A percentile compares a stretch with the other conserved stretches of the same genome.
Evolutionary conservation across 2,329 filamentous ascomycete genomes (phyloP).

Genomic region (Fusarium setosum): DNA sequence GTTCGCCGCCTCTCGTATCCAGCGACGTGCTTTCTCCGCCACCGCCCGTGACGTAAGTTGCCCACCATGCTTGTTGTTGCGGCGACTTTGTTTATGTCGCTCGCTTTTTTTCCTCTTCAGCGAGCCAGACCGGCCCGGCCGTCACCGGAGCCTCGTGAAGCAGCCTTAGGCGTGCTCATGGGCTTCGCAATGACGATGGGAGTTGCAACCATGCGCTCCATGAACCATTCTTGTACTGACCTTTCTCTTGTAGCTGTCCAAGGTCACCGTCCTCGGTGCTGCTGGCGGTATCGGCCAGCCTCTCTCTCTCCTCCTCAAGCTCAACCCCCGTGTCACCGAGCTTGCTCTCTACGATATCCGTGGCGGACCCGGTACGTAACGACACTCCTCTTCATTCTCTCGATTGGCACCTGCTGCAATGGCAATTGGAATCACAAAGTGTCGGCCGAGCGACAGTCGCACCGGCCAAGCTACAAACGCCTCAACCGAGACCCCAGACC

Average conservation of each 20-base stretch:
- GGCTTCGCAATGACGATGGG: neutral
- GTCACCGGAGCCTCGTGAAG: neutral
- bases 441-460: neutral
- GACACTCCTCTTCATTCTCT: neutral
- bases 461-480: neutral
- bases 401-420: neutral
- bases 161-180: neutral
- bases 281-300: constrained; percentile 98
- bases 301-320: constrained; percentile 96
- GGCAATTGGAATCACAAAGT: constrained; percentile 4
- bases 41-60: constrained; percentile 78
- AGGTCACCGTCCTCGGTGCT: constrained; percentile 97
- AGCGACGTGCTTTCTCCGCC: constrained; percentile 85
- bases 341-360: constrained; percentile 98
- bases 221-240: constrained; percentile 28
- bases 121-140: constrained; percentile 33
- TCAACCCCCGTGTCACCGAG: constrained; percentile 93
- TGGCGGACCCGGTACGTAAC: constrained; percentile 83
- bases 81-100: constrained; percentile 13
- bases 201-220: neutral
- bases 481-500: neutral
- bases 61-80: constrained; percentile 9
- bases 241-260: constrained; percentile 77
- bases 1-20: constrained; percentile 78
- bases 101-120: constrained; percentile 28